Evolutionary conservation across 495 filamentous ascomycete species (phyloP).

Genomic region (Hypoxylon lenormandii): DNA sequence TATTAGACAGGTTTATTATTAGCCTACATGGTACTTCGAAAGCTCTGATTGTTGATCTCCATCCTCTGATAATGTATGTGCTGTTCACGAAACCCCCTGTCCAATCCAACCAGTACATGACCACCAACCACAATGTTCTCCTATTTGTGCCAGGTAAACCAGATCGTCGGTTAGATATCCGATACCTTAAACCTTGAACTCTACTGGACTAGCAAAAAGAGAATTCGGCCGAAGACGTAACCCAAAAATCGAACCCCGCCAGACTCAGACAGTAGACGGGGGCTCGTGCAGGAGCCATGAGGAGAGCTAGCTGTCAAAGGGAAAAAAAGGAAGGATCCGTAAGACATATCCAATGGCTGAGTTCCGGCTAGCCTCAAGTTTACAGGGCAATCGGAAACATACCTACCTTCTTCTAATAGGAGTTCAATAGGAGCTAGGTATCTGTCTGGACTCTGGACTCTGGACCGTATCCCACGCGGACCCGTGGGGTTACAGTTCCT

Average conservation of each 20-base stretch:
- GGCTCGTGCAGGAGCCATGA: background rate
- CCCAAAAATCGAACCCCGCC: background rate
- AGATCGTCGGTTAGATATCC: too few relatives aligned
- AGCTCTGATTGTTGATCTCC: background rate
- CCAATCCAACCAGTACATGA: background rate
- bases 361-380: background rate
- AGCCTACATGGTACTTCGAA: background rate
- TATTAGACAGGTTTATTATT: background rate
- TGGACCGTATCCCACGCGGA: constrained; percentile 17
- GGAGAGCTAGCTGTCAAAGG: background rate
- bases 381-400: constrained; percentile 2
- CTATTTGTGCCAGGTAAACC: background rate
- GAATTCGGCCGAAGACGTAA: background rate
- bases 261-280: background rate
- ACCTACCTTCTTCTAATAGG: constrained; percentile 2
- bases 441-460: background rate
- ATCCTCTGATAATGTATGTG: background rate
- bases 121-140: background rate
- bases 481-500: constrained; percentile 18
- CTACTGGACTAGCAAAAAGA: background rate
- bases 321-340: background rate
- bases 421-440: background rate
- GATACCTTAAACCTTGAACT: too few relatives aligned
- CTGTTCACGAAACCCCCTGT: background rate
- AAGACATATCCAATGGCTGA: background rate